Evolutionary conservation across 306 rosid species (phyloP).

Genomic region (barrel medic (Medicago truncatula)): DNA sequence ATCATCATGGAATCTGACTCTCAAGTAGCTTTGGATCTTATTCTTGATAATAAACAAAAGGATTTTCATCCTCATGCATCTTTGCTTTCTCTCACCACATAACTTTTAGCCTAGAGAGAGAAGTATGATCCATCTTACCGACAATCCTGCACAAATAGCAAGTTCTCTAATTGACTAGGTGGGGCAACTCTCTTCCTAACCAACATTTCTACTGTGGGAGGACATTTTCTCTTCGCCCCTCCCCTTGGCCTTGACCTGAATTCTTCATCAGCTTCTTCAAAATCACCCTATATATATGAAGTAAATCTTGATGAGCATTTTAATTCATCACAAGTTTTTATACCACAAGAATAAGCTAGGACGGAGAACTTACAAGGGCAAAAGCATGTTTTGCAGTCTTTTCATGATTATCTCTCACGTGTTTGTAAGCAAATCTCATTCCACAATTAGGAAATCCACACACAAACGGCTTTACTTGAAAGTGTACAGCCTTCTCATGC

Average conservation of each 20-base stretch:
- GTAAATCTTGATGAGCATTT: not conserved
- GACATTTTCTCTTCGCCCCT: slow-evolving; percentile 74
- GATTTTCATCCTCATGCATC: no score
- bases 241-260: slow-evolving; percentile 83
- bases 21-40: no score
- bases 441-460: slow-evolving; percentile 84
- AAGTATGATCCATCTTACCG: slow-evolving; percentile 23
- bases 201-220: slow-evolving; percentile 78
- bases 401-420: slow-evolving; percentile 87
- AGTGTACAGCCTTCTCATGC: slow-evolving; percentile 81
- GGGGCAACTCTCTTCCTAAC: slow-evolving; percentile 78
- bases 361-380: slow-evolving; percentile 56
- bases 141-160: slow-evolving; percentile 42
- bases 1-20: no score
- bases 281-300: slow-evolving; percentile 79
- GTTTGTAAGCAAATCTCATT: slow-evolving; percentile 88
- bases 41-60: no score
- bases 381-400: slow-evolving; percentile 64
- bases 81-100: no score
- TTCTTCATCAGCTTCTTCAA: slow-evolving; percentile 71
- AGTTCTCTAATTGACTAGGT: slow-evolving; percentile 53
- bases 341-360: not conserved
- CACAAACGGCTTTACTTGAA: slow-evolving; percentile 57
- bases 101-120: no score
- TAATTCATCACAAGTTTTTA: not conserved